phyloP scores from a whole-genome alignment of 129 eudicot species.

The Tagetes erecta region DNA sequence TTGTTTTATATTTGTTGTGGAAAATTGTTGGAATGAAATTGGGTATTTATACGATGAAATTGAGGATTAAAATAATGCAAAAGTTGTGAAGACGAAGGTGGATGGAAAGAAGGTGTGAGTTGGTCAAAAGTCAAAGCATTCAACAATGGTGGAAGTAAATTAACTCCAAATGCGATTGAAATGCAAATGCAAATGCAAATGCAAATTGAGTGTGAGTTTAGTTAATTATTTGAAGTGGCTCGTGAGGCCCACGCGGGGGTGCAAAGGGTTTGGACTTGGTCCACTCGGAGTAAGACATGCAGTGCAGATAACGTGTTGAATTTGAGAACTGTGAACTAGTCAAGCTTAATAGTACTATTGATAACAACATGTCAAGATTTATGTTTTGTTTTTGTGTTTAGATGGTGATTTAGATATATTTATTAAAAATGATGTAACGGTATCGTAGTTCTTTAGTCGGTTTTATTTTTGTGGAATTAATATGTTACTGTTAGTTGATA shows the following conservation, averaged over 20 bases:
- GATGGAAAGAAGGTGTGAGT: constrained; percentile 68
- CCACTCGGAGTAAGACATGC: neutral
- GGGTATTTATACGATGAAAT: constrained; percentile 30
- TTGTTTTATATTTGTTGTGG: neutral
- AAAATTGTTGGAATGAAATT: constrained; percentile 2
- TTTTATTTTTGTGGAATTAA: too few relatives aligned
- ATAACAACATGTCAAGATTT: too few relatives aligned
- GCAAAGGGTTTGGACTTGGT: neutral
- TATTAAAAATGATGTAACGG: too few relatives aligned
- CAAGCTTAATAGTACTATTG: neutral
- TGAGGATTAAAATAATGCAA: constrained; percentile 3
- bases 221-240: neutral
- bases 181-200: constrained; percentile 17
- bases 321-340: neutral
- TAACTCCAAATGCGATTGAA: constrained; percentile 20
- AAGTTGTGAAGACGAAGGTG: constrained; percentile 34
- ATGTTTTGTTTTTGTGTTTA: too few relatives aligned
- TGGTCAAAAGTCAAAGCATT: constrained; percentile 73
- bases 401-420: neutral
- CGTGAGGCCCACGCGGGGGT: neutral
- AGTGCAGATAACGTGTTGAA: neutral
- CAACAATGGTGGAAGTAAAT: constrained; percentile 46
- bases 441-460: too few relatives aligned
- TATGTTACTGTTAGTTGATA: too few relatives aligned
- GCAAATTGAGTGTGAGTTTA: neutral